phyloP scores from a whole-genome alignment of 768 basidiomycete species.

The Melanogaster broomeanus region DNA sequence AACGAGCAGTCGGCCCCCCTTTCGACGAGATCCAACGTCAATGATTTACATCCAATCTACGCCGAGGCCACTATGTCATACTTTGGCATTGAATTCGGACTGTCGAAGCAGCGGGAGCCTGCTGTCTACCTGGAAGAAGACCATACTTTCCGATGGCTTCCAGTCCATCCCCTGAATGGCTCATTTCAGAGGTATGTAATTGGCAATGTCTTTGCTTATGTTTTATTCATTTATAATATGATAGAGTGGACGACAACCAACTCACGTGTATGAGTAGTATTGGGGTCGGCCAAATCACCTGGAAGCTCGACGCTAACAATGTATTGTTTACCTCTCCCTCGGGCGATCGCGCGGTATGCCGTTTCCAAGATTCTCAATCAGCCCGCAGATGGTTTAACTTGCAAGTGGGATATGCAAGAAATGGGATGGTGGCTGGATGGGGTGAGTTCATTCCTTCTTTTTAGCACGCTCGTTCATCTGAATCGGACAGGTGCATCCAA shows the following conservation, averaged over 20 bases:
- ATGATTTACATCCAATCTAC: neutral
- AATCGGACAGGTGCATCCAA: neutral
- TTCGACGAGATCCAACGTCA: neutral
- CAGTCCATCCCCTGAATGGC: neutral
- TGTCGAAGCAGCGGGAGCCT: neutral
- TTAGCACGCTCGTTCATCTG: neutral
- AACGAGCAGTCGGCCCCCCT: neutral
- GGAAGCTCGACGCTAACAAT: neutral
- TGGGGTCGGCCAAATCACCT: neutral
- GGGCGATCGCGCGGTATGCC: neutral
- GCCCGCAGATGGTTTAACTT: conserved; percentile 7
- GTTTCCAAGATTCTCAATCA: neutral
- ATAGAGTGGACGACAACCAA: neutral
- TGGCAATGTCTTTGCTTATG: too few relatives aligned
- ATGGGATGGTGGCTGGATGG: conserved; percentile 1
- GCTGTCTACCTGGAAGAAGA: neutral
- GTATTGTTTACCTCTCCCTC: neutral
- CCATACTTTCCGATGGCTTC: neutral
- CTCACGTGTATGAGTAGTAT: neutral
- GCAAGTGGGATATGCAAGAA: conserved; percentile 1
- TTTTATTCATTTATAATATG: neutral
- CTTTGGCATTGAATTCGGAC: neutral
- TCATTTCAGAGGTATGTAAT: neutral
- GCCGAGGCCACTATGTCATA: conserved; percentile 1
- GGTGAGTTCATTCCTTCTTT: neutral